Conservation (phyloP, 2,329 filamentous ascomycete species). For the Thelonectria rubi region DNA sequence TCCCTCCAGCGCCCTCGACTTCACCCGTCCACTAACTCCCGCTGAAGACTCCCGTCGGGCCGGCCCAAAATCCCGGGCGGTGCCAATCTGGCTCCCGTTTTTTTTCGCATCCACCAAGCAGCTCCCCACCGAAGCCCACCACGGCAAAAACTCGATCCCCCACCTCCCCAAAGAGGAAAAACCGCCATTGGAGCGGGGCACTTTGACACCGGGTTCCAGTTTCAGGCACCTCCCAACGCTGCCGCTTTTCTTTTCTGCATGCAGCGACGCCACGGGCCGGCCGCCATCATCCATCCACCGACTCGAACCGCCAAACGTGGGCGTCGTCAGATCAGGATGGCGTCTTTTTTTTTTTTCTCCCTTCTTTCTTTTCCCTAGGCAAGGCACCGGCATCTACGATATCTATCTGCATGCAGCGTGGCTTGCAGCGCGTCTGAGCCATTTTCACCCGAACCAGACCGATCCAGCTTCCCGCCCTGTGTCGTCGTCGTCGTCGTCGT, state of each 20-base stretch:
- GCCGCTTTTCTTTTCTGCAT: conserved; percentile 6
- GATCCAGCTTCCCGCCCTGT: background rate
- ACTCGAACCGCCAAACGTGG: conserved; percentile 34
- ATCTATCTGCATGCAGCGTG: conserved; percentile 28
- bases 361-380: conserved; percentile 5
- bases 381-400: conserved; percentile 7
- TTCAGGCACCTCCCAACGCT: conserved; percentile 4
- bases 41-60: conserved; percentile 7
- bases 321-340: conserved; percentile 27
- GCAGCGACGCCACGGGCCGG: conserved; percentile 19
- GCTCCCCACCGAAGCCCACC: conserved; percentile 1
- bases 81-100: conserved; percentile 20
- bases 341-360: conserved; percentile 12
- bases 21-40: background rate
- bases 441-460: conserved; percentile 29
- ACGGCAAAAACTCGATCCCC: conserved; percentile 8
- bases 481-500: background rate
- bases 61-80: conserved; percentile 22
- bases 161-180: conserved; percentile 16
- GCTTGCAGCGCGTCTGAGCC: conserved; percentile 38
- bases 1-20: no score
- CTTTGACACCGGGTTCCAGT: conserved; percentile 13
- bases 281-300: conserved; percentile 36
- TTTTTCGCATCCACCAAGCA: background rate
- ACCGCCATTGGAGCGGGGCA: background rate